Evolutionary conservation across 2,329 filamentous ascomycete genomes (phyloP).

Genomic region (Berkeleyomyces basicola): DNA sequence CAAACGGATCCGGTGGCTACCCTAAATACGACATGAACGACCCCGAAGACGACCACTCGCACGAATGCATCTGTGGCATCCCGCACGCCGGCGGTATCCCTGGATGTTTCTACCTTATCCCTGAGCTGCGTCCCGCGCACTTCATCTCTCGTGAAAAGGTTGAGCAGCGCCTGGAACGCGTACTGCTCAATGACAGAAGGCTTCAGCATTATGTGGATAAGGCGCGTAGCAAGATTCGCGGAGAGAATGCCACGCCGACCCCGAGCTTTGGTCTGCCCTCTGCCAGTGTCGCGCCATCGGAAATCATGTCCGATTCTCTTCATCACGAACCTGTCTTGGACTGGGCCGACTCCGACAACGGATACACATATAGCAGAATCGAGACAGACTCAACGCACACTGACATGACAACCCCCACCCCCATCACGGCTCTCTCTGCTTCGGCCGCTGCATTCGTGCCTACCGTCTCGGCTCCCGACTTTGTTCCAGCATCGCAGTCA

Average conservation of each 20-base stretch:
- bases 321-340: neutral
- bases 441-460: too few relatives aligned
- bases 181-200: neutral
- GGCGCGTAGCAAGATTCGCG: neutral
- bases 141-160: conserved; percentile 4
- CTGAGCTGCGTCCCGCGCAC: conserved; percentile 5
- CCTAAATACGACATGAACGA: neutral
- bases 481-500: neutral
- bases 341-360: neutral
- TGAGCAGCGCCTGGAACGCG: neutral
- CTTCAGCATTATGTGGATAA: conserved; percentile 5
- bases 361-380: neutral
- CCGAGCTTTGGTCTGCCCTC: neutral
- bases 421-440: too few relatives aligned
- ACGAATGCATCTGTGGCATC: conserved; percentile 9
- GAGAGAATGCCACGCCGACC: neutral
- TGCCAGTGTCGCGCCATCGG: neutral
- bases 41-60: conserved; percentile 6
- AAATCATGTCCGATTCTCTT: neutral
- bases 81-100: conserved; percentile 7
- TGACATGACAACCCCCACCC: neutral
- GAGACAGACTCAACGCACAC: neutral
- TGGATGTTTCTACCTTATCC: conserved; percentile 9
- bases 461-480: neutral
- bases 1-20: neutral